Base-by-base conservation (phyloP, 2,329 filamentous ascomycete genomes). In the Botrytis galanthina region DNA sequence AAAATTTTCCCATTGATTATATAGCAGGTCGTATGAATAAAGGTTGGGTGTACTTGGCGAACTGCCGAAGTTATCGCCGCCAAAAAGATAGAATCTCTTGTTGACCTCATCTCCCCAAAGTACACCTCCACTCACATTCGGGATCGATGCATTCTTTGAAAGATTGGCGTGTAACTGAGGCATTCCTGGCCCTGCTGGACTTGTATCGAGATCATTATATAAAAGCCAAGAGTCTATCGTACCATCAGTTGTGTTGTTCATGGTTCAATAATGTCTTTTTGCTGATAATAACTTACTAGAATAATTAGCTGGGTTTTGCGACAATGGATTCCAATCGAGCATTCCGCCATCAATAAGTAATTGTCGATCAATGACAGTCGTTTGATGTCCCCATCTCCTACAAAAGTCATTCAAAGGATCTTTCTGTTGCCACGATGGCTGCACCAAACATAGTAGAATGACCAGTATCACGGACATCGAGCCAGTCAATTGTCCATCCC, bases 301-400 rank as follows among this genome's bases (percentile, higher is more conserved):
- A 76, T 87, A 86, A 75, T 90, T 90, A 26, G 81, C 79, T 1
- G 84, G 82, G 76, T 85, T 84, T 60, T 84, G 80, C 3, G 84
- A 79, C 32, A 87, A 81, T 3, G 86, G 84, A 76, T 84, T 87
- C 81, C 86, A 90, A 77, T 88, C 86, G 42, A 90, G 79, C 71
- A 87, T 82, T 7, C 89, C 89, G 54, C 89, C 89, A 77, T 91
- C 89, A 70, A 91, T 88, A 78, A 89, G 91, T 32, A 92, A 81
- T 75, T 84, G 86, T 60, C 85, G 81, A 78, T 90, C 88, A 63
- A 92, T 84, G 16, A 90, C 83, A 10, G 89, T 84, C 12, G 88
- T 88, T 79, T 90, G 87, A 78, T 91, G 89, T 62, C 86, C 87
- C 81, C 85, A 88, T 73, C 85, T 82, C 63, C 86, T 81, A 76